Conservation (phyloP, 768 basidiomycete species). For the Lactarius tabidus region DNA sequence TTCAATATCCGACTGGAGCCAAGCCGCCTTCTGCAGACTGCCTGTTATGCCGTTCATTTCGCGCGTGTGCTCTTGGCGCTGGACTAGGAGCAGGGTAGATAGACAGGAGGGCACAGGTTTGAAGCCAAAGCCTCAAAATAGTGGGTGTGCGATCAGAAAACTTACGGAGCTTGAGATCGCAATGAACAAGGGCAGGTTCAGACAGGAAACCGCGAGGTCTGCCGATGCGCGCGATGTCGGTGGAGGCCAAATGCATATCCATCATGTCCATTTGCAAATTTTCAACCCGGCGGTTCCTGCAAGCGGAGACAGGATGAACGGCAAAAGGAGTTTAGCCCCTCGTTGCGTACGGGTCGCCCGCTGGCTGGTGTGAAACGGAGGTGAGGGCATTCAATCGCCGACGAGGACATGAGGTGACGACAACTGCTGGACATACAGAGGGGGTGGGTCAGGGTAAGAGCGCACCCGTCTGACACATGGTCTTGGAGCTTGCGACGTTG, state of each 20-base stretch:
- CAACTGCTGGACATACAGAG: neutral
- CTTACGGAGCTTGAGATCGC: constrained; percentile 17
- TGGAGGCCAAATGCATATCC: constrained; percentile 19
- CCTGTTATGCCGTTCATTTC: constrained; percentile 24
- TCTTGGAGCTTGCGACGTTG: constrained; percentile 9
- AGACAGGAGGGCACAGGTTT: constrained; percentile 7
- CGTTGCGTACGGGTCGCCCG: constrained; percentile 20
- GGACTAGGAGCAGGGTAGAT: constrained; percentile 8
- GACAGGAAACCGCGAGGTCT: constrained; percentile 23
- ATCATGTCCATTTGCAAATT: constrained; percentile 19
- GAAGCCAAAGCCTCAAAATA: constrained; percentile 1
- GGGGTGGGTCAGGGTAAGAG: constrained; percentile 17
- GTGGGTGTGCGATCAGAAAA: constrained; percentile 7
- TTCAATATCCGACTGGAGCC: constrained; percentile 21
- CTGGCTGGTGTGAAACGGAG: constrained; percentile 21
- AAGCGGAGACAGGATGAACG: constrained; percentile 18
- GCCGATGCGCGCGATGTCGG: constrained; percentile 15
- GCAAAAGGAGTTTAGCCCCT: constrained; percentile 22
- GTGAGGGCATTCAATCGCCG: constrained; percentile 20
- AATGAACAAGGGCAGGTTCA: constrained; percentile 6
- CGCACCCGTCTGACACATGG: constrained; percentile 2
- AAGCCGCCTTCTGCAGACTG: constrained; percentile 25
- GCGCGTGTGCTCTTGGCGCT: constrained; percentile 15
- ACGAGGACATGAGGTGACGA: constrained; percentile 14
- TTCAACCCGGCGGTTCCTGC: constrained; percentile 21